These are phyloP conservation scores for Hypholoma sublateritium DNA, from an alignment of 768 basidiomycete species.

Conservation along the genomic window DNA sequence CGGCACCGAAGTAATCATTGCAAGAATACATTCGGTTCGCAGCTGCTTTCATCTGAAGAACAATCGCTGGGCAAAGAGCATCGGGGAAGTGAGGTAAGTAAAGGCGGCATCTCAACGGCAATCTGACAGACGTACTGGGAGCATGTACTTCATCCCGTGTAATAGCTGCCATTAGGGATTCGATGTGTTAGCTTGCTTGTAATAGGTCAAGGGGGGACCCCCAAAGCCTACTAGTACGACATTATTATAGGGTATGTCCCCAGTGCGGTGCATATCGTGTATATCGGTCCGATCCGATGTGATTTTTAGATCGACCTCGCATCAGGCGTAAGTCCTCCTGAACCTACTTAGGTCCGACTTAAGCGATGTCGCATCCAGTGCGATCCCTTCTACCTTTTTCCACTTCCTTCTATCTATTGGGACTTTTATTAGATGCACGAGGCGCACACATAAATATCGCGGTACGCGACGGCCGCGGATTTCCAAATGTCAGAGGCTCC, in stretches of 20 bases:
- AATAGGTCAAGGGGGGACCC: neutral
- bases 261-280: neutral
- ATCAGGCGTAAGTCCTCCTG: neutral
- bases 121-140: neutral
- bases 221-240: neutral
- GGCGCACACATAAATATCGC: neutral
- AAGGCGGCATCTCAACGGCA: neutral
- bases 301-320: neutral
- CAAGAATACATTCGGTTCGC: conserved; percentile 10
- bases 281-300: neutral
- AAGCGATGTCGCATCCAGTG: neutral
- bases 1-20: conserved; percentile 7
- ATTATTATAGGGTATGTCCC: neutral
- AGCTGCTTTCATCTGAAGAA: conserved; percentile 10
- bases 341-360: conserved; percentile 1
- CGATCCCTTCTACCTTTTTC: neutral
- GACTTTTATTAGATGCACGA: neutral
- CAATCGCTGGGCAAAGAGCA: neutral
- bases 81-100: neutral
- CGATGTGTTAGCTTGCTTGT: neutral
- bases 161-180: neutral
- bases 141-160: neutral
- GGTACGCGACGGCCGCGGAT: neutral
- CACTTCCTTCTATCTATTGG: neutral
- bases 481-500: neutral